A percentile compares a stretch with the other conserved stretches of the same genome.
These are phyloP conservation scores for Boletus speciosus DNA, from an alignment of 768 basidiomycete species.

Conservation along the genomic window DNA sequence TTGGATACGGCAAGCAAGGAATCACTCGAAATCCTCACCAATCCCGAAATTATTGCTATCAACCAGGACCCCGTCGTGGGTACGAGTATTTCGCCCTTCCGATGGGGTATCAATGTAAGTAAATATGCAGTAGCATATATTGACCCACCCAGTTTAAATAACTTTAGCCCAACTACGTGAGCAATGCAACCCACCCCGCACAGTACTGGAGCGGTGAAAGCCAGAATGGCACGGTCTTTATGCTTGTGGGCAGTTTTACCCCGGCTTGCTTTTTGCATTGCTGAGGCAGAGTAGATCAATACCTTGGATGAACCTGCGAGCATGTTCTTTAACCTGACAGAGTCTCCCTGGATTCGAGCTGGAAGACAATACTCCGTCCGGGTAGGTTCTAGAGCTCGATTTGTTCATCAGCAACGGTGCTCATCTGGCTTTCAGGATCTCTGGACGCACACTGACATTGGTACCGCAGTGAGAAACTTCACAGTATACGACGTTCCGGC, in stretches of 20 bases:
- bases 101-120: constrained; percentile 65
- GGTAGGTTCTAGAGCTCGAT: constrained; percentile 34
- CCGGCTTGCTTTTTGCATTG: background rate
- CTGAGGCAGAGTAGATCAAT: constrained; percentile 47
- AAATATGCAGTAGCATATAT: background rate
- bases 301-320: constrained; percentile 51
- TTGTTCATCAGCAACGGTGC: background rate
- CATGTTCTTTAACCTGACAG: constrained; percentile 61
- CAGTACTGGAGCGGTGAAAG: constrained; percentile 69
- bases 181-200: constrained; percentile 51
- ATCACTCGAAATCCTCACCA: constrained; percentile 54
- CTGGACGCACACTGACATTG: constrained; percentile 71
- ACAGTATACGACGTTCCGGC: constrained; percentile 52
- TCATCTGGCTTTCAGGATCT: constrained; percentile 46
- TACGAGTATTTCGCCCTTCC: constrained; percentile 60
- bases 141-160: background rate
- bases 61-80: constrained; percentile 66
- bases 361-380: constrained; percentile 63
- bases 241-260: constrained; percentile 46
- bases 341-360: constrained; percentile 69
- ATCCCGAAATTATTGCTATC: constrained; percentile 62
- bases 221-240: constrained; percentile 62
- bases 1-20: constrained; percentile 49
- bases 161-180: constrained; percentile 35
- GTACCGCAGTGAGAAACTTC: constrained; percentile 59